Conservation (phyloP, 352 stramenopile genomes). For the Globisporangium heterothallicum region DNA sequence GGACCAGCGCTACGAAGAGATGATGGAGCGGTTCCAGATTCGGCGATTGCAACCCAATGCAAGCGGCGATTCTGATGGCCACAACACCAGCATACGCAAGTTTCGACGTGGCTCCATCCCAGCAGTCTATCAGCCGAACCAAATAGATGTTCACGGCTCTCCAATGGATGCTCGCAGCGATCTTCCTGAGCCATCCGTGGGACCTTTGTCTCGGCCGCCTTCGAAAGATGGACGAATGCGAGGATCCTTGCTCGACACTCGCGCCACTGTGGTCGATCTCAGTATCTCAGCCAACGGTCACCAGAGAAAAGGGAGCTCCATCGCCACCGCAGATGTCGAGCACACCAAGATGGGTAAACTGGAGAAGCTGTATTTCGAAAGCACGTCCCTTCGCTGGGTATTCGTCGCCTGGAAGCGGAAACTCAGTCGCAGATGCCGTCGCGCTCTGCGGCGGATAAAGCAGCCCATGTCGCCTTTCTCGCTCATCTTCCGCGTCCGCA, state of each 20-base stretch:
- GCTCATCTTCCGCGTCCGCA: background rate
- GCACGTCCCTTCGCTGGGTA: background rate
- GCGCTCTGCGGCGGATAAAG: background rate
- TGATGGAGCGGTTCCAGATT: slow-evolving; percentile 53
- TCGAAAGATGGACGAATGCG: background rate
- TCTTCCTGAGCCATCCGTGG: background rate
- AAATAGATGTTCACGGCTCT: background rate
- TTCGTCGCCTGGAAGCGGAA: background rate
- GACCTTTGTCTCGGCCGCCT: background rate
- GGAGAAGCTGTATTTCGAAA: background rate
- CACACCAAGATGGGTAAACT: background rate
- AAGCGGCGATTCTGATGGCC: no score
- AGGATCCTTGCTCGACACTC: background rate
- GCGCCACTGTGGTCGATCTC: background rate
- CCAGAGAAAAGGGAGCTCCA: no score
- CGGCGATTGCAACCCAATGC: slow-evolving; percentile 19
- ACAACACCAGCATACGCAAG: background rate
- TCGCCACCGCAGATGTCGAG: background rate
- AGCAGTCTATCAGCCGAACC: background rate
- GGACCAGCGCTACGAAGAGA: slow-evolving; percentile 32
- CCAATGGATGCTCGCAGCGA: background rate
- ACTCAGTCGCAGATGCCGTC: background rate
- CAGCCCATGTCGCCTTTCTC: background rate
- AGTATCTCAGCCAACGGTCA: background rate
- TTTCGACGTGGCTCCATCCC: background rate